A percentile compares a stretch with the other conserved stretches of the same genome.
Conservation (phyloP, 169 alveolate species). For the Plasmodium knowlesi region DNA sequence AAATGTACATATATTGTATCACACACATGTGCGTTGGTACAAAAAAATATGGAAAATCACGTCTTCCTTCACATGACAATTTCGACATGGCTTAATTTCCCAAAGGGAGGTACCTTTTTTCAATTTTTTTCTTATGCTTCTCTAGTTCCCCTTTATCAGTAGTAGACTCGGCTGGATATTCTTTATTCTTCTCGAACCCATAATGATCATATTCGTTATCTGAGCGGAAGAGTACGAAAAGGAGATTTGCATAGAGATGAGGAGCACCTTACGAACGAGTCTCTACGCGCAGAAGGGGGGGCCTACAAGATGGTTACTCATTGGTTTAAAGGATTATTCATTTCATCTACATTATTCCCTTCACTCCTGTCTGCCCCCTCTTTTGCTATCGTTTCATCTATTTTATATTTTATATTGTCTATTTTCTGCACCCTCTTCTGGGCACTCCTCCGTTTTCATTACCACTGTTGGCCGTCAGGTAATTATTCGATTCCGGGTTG, state of each 20-base stretch:
- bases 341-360: background rate
- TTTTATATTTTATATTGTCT: background rate
- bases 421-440: background rate
- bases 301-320: background rate
- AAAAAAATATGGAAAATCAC: background rate
- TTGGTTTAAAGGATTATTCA: background rate
- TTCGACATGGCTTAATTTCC: background rate
- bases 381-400: background rate
- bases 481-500: slow-evolving; percentile 52
- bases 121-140: slow-evolving; percentile 46
- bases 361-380: background rate
- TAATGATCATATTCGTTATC: slow-evolving; percentile 73
- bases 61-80: background rate
- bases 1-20: background rate
- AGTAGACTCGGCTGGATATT: background rate
- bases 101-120: slow-evolving; percentile 12
- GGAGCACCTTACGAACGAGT: background rate
- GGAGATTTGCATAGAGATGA: background rate
- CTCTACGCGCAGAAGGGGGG: background rate
- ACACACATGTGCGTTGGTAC: background rate
- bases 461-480: slow-evolving; percentile 64
- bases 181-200: slow-evolving; percentile 68
- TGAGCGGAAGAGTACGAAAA: background rate
- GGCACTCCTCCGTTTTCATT: background rate
- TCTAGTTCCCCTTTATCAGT: slow-evolving; percentile 46